Evolutionary conservation across 768 basidiomycete genomes (phyloP).

Genomic region (Pulveroboletus sp.): DNA sequence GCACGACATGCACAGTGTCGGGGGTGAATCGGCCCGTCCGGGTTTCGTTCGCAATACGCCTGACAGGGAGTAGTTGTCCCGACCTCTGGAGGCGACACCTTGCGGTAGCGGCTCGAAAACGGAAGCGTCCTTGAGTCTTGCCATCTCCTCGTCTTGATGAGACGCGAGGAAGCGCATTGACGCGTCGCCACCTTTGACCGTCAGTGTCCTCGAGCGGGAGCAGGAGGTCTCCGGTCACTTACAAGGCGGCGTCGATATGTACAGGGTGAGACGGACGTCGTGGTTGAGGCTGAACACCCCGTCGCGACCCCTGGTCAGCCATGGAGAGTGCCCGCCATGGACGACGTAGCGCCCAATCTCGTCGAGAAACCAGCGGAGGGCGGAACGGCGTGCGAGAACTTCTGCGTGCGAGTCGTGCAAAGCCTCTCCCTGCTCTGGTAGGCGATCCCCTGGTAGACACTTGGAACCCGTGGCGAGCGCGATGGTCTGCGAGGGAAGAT

Average conservation of each 20-base stretch:
- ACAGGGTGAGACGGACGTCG: slow-evolving; percentile 56
- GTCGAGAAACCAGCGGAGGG: slow-evolving; percentile 73
- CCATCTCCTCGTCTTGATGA: slow-evolving; percentile 70
- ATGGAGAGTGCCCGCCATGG: slow-evolving; percentile 38
- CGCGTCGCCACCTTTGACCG: slow-evolving; percentile 79
- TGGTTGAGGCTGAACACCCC: slow-evolving; percentile 44
- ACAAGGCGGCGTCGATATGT: slow-evolving; percentile 71
- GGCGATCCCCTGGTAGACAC: slow-evolving; percentile 61
- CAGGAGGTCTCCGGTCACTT: slow-evolving; percentile 22
- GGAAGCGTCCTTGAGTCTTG: slow-evolving; percentile 55
- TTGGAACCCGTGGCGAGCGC: slow-evolving; percentile 82
- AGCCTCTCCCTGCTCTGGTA: slow-evolving; percentile 68
- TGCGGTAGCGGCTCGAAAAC: slow-evolving; percentile 32
- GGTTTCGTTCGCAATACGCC: slow-evolving; percentile 91
- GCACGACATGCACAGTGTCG: slow-evolving; percentile 85
- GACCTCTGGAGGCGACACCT: slow-evolving; percentile 56
- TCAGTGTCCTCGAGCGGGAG: slow-evolving; percentile 42
- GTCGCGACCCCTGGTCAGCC: slow-evolving; percentile 39
- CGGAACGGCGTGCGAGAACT: slow-evolving; percentile 78
- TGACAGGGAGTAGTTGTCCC: slow-evolving; percentile 69
- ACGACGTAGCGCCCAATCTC: slow-evolving; percentile 41
- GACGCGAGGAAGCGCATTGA: slow-evolving; percentile 76
- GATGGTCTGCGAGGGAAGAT: slow-evolving; percentile 44
- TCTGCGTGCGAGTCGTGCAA: slow-evolving; percentile 92
- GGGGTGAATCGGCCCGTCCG: slow-evolving; percentile 83